Base-by-base conservation (phyloP, 345 rosid species). In the Sonneratia caseolaris region DNA sequence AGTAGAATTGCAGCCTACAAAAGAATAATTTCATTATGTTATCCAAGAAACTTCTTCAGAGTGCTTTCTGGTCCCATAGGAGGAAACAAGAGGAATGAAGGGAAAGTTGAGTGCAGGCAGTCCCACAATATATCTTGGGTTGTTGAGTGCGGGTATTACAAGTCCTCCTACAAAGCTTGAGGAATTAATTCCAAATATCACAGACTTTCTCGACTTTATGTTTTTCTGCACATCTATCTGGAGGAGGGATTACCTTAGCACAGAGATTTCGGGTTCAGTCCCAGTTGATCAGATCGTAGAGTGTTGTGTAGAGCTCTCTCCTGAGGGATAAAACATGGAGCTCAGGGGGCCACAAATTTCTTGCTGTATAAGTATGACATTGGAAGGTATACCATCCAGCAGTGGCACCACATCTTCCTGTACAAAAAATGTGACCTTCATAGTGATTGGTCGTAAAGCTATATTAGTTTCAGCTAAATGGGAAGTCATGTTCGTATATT, bases 331-430 rank as follows among this genome's bases (percentile, higher is more conserved):
- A 15, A 21, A 86, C 55, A 12, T 75, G 0, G 84, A 71, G 14
- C 72, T 85, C 3, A 83, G 2, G 81, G 79, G 7, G 85, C 86
- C 27, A 87, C 90, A 57, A 85, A 87, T 66, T 84, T 85, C 68
- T 84, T 89, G 3, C 83, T 94, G 68, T 89, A 89, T 32, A 91
- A 75, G 36, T 82, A 91, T 0, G 92, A 89, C 83, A 86, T 85
- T 0, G 89, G 80, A 61, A 91, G 74, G 65, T 87, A 91, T 18
- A 84, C 80, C 84, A 86, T 75, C 2, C 95, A 79, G 18, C 70
- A 45, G 37, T 84, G 89, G 61, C 91, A 85, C 83, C 81, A 82
- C 83, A 78, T 24, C 87, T 72, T 1, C 89, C 97, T 89, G 78
- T 15, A 76, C 19, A 43, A 15, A 67, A 16, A 7, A 40, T 40